phyloP scores from a whole-genome alignment of 2,329 filamentous ascomycete genomes.

The Mariannaea sp. region DNA sequence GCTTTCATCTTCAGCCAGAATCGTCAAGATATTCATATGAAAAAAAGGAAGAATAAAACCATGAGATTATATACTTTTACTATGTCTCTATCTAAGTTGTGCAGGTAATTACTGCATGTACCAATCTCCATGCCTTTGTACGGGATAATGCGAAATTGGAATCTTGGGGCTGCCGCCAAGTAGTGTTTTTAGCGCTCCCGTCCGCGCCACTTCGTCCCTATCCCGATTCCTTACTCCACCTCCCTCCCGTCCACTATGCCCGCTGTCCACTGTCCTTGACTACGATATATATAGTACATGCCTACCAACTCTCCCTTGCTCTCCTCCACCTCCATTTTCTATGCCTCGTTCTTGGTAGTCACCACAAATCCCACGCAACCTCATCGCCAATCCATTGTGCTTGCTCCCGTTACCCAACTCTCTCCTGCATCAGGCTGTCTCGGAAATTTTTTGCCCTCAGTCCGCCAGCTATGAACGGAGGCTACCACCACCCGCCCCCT shows the following conservation, averaged over 20 bases:
- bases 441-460: neutral
- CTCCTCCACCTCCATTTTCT: neutral
- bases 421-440: neutral
- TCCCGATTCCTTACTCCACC: conserved; percentile 8
- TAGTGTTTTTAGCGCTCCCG: conserved; percentile 20
- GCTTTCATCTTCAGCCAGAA: too few species aligned
- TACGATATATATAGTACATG: neutral
- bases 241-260: conserved; percentile 6
- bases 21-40: too few species aligned
- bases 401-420: neutral
- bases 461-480: conserved; percentile 37
- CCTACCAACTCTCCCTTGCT: neutral
- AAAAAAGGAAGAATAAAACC: too few species aligned
- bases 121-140: too few species aligned
- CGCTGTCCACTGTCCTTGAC: neutral
- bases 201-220: conserved; percentile 15
- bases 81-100: too few species aligned
- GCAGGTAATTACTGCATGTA: too few species aligned
- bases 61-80: too few species aligned
- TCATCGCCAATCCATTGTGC: neutral
- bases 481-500: conserved; percentile 36
- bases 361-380: neutral
- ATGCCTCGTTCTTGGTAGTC: neutral
- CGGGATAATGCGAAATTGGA: neutral
- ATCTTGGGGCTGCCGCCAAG: conserved; percentile 1